Conservation (phyloP, 768 basidiomycete genomes). For the Austroboletus eburneus region DNA sequence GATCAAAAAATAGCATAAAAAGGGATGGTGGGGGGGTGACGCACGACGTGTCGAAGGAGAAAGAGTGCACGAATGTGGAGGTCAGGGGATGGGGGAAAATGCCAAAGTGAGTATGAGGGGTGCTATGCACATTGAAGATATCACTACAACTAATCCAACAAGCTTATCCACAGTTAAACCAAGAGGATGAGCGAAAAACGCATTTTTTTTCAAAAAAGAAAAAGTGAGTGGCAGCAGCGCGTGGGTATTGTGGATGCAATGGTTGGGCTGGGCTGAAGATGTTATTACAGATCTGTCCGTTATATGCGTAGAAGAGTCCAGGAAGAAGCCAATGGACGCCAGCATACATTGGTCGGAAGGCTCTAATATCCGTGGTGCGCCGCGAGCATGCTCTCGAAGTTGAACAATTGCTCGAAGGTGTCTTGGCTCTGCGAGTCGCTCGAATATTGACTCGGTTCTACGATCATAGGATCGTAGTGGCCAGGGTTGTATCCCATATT, state of each 20-base stretch:
- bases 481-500: slow-evolving; percentile 20
- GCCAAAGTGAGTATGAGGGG: slow-evolving; percentile 24
- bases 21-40: slow-evolving; percentile 13
- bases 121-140: slow-evolving; percentile 28
- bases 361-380: slow-evolving; percentile 31
- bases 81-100: slow-evolving; percentile 9
- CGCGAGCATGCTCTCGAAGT: slow-evolving; percentile 34
- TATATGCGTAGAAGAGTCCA: slow-evolving; percentile 23
- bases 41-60: slow-evolving; percentile 14
- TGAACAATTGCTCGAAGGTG: slow-evolving; percentile 35
- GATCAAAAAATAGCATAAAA: not conserved
- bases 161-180: slow-evolving; percentile 34
- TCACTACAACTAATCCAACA: slow-evolving; percentile 36
- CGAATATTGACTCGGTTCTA: slow-evolving; percentile 31
- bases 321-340: slow-evolving; percentile 31
- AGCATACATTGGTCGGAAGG: slow-evolving; percentile 32
- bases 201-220: slow-evolving; percentile 15
- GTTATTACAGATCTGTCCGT: slow-evolving; percentile 30
- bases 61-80: not conserved
- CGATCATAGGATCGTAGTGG: slow-evolving; percentile 25
- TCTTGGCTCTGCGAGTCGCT: slow-evolving; percentile 30
- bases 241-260: slow-evolving; percentile 28
- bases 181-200: slow-evolving; percentile 15
- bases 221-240: slow-evolving; percentile 27
- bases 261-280: slow-evolving; percentile 17